phyloP scores from a whole-genome alignment of 78 protist genomes.

The Chrysochromulina parva region DNA sequence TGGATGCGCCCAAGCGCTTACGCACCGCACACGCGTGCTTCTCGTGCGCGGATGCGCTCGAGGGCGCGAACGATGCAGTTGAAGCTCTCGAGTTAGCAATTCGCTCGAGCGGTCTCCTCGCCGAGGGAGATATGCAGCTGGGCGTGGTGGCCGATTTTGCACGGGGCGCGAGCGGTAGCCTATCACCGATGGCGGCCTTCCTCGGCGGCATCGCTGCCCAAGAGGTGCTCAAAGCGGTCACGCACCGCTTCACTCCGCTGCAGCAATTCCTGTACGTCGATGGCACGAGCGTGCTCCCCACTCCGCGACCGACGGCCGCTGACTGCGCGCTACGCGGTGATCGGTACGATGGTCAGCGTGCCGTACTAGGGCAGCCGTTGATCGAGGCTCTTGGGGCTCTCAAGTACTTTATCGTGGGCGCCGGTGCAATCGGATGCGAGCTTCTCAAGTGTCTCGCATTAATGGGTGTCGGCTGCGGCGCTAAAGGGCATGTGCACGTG shows the following conservation, averaged over 20 bases:
- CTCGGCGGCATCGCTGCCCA: too few species aligned
- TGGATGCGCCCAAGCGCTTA: background rate
- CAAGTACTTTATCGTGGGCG: conserved; percentile 86
- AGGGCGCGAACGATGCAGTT: too few species aligned
- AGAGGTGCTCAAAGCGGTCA: conserved; percentile 73
- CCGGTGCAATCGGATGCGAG: conserved; percentile 98
- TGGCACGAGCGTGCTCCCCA: conserved; percentile 43
- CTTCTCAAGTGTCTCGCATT: conserved; percentile 88
- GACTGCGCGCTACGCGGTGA: background rate
- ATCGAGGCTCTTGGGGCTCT: background rate
- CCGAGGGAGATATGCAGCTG: too few species aligned
- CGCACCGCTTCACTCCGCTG: conserved; percentile 65
- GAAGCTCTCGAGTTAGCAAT: too few species aligned
- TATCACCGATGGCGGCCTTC: too few species aligned
- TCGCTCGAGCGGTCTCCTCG: too few species aligned
- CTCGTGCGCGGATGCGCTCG: too few species aligned
- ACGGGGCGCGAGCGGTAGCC: too few species aligned
- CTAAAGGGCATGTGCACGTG: conserved; percentile 46
- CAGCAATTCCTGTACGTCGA: conserved; percentile 68
- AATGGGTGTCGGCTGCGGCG: conserved; percentile 87
- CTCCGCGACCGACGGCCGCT: background rate
- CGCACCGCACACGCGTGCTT: background rate
- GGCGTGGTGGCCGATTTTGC: too few species aligned
- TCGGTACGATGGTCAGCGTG: conserved; percentile 32
- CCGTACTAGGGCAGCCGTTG: conserved; percentile 20